Base-by-base conservation (phyloP, 331 rosid genomes). In the Acacia concinna region DNA sequence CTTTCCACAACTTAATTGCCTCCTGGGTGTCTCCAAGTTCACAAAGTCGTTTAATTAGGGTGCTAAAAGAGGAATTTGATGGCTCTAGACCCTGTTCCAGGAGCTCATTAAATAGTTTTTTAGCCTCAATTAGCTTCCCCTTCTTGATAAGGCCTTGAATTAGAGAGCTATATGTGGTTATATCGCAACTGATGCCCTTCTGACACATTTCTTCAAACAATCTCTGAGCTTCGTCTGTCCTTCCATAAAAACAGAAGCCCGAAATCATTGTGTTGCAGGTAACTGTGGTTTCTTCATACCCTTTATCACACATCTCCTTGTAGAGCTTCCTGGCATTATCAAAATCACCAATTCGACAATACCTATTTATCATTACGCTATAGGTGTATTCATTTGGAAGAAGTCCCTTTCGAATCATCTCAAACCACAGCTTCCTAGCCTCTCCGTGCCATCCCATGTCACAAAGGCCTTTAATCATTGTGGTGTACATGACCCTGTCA, bases 401-500 rank as follows among this genome's bases (percentile, higher is more conserved):
- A 79, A 73, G 46, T 71, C 98, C 97, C 69, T 87, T 90, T 21
- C 46, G 85, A 77, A 82, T 86, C 95, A 90, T 90, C 97, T 93
- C 95, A 80, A 91, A 87, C 92, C 92, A 91, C 75, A 91, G 76
- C 88, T 87, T 91, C 86, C 88, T 88, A 49, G 95, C 97, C 47
- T 83, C 89, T 8, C 89, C 92, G 49, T 78, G 72, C 79, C 9
- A 66, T 51, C 89, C 77, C 79, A 76, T 76, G 30, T 78, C 78
- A 80, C 91, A 91, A 75, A 89, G 79, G 64, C 92, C 91, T 66
- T 81, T 83, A 40, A 93, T 88, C 73, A 90, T 84, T 25, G 92
- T 93, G 6, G 93, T 89, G 81, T 91, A 90, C 97, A 90, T 88
- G 74, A 79, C 86, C 83, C 74, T 81, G 44, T 91, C 86, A 1